Evolutionary conservation across 306 rosid genomes (phyloP).

Genomic region (Canavalia gladiata): DNA sequence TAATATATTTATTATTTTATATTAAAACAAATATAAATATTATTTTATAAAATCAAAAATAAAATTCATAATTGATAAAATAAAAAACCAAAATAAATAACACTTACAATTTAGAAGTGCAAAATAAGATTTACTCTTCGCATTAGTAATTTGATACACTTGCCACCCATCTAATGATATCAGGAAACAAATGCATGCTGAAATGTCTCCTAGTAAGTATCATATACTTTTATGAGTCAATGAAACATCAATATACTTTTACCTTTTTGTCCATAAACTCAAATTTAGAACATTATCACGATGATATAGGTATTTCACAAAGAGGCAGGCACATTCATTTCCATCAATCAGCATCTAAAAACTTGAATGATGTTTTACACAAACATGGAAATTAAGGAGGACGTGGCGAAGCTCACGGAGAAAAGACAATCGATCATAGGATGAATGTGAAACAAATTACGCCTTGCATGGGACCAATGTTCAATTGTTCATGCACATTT

Average conservation of each 20-base stretch:
- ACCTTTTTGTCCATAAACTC: neutral
- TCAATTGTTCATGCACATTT: neutral
- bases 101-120: too few species aligned
- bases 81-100: too few species aligned
- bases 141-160: neutral
- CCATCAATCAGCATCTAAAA: neutral
- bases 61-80: too few species aligned
- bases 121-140: too few species aligned
- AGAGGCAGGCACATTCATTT: constrained; percentile 9
- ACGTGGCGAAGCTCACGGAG: neutral
- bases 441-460: neutral
- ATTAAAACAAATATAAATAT: too few species aligned
- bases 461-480: neutral
- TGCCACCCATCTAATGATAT: too few species aligned
- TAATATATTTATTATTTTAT: too few species aligned
- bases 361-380: neutral
- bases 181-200: too few species aligned
- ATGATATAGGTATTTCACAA: neutral
- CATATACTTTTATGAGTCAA: neutral
- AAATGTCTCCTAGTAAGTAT: neutral
- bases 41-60: too few species aligned
- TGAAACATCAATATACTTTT: neutral
- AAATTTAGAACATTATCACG: neutral
- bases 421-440: neutral
- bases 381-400: neutral